These are phyloP conservation scores for Phyllosticta citrichinensis DNA, from an alignment of 2,329 filamentous ascomycete species.

Conservation along the genomic window DNA sequence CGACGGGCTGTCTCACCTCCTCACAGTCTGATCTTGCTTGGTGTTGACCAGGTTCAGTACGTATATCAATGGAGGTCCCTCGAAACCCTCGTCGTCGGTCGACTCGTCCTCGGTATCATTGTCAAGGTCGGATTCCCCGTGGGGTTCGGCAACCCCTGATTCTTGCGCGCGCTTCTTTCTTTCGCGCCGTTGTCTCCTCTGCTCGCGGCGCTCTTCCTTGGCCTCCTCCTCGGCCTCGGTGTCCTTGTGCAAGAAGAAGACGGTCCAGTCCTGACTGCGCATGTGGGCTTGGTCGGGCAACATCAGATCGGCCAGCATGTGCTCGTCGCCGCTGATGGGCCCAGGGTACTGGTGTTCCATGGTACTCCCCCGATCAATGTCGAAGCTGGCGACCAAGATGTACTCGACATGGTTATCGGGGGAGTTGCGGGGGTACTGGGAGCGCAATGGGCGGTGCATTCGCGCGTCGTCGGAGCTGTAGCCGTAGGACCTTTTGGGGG, in stretches of 20 bases:
- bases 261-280: conserved; percentile 95
- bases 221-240: conserved; percentile 70
- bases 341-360: conserved; percentile 98
- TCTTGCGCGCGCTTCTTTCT: conserved; percentile 30
- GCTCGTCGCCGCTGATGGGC: conserved; percentile 90
- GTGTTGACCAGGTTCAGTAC: conserved; percentile 97
- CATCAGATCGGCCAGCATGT: conserved; percentile 98
- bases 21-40: conserved; percentile 87
- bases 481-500: conserved; percentile 22
- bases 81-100: conserved; percentile 45
- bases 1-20: conserved; percentile 40
- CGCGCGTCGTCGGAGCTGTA: conserved; percentile 15
- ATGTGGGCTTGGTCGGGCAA: conserved; percentile 93
- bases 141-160: conserved; percentile 34
- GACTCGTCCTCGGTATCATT: conserved; percentile 43
- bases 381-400: conserved; percentile 92
- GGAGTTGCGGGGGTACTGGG: conserved; percentile 39
- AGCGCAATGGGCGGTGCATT: conserved; percentile 26
- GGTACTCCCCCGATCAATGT: conserved; percentile 88
- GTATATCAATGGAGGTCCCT: conserved; percentile 89
- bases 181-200: conserved; percentile 45
- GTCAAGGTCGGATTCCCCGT: conserved; percentile 39
- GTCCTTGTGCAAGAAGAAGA: conserved; percentile 97
- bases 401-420: conserved; percentile 92
- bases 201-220: conserved; percentile 47